phyloP scores from a whole-genome alignment of 257 asterid species.

The Solanum pinnatisectum region DNA sequence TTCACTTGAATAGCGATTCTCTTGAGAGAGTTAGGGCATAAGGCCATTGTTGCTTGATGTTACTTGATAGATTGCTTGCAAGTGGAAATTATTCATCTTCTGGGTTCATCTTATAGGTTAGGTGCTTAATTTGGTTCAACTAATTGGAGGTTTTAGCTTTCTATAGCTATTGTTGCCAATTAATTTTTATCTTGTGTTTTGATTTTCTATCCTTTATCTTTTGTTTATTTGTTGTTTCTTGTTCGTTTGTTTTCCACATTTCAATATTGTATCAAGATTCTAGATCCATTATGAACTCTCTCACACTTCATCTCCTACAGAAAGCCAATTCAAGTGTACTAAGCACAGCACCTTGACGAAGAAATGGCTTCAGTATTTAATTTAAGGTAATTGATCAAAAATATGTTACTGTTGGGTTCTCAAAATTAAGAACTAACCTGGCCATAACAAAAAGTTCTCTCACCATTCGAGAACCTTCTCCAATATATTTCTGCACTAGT shows the following conservation, averaged over 20 bases:
- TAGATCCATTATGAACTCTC: background rate
- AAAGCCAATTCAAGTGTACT: background rate
- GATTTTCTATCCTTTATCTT: background rate
- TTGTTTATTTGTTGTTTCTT: background rate
- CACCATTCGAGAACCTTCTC: slow-evolving; percentile 90
- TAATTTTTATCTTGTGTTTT: background rate
- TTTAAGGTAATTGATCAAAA: background rate
- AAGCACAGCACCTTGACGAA: background rate
- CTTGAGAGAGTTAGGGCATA: background rate
- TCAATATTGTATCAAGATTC: background rate
- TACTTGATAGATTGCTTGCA: background rate
- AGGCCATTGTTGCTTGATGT: background rate
- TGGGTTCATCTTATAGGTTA: background rate
- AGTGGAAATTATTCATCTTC: background rate
- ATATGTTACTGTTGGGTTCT: background rate
- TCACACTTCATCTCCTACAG: background rate
- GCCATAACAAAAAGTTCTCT: slow-evolving; percentile 98
- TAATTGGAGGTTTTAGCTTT: background rate
- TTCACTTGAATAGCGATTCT: background rate
- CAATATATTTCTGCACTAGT: slow-evolving; percentile 70
- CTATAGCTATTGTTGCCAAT: background rate
- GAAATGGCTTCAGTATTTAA: background rate
- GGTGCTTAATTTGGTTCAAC: background rate
- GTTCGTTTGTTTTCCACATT: background rate
- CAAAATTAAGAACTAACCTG: slow-evolving; percentile 36